A percentile compares a stretch with the other conserved stretches of the same genome.
phyloP scores from a whole-genome alignment of 495 filamentous ascomycete genomes.

The Aspergillus bridgeri region DNA sequence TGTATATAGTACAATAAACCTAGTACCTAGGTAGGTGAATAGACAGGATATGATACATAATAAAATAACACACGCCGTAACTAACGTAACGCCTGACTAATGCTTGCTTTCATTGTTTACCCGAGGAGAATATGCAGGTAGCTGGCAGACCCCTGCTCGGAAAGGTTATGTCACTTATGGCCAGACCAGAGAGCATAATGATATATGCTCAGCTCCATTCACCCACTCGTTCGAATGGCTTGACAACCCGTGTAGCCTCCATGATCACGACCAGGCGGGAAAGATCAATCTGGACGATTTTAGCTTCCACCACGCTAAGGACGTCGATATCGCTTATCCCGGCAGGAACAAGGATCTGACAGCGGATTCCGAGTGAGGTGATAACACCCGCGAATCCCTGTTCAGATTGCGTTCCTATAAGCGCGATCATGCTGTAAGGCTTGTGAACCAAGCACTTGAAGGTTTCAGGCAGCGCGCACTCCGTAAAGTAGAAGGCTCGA shows the following conservation, averaged over 20 bases:
- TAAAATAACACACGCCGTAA: not conserved
- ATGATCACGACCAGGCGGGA: slow-evolving; percentile 47
- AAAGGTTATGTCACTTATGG: not conserved
- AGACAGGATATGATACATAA: not conserved
- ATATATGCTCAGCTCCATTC: slow-evolving; percentile 23
- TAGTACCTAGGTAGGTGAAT: too few relatives aligned
- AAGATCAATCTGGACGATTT: slow-evolving; percentile 55
- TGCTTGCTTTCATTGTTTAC: not conserved
- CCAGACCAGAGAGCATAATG: not conserved
- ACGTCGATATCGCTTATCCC: slow-evolving; percentile 32
- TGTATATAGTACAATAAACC: not conserved
- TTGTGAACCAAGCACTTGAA: slow-evolving; percentile 53
- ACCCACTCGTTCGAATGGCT: slow-evolving; percentile 35
- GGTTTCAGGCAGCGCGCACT: slow-evolving; percentile 59
- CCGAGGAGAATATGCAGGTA: not conserved
- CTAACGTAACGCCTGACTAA: not conserved
- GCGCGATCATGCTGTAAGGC: slow-evolving; percentile 29
- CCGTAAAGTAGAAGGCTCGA: slow-evolving; percentile 71
- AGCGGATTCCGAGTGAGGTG: slow-evolving; percentile 33
- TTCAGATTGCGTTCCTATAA: slow-evolving; percentile 22
- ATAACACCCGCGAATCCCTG: slow-evolving; percentile 26
- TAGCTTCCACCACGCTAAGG: slow-evolving; percentile 56
- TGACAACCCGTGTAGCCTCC: slow-evolving; percentile 45
- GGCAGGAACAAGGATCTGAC: slow-evolving; percentile 25
- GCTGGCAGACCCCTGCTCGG: not conserved